phyloP scores from a whole-genome alignment of 1,139 yeast species.

The Suhomyces bokatorum region DNA sequence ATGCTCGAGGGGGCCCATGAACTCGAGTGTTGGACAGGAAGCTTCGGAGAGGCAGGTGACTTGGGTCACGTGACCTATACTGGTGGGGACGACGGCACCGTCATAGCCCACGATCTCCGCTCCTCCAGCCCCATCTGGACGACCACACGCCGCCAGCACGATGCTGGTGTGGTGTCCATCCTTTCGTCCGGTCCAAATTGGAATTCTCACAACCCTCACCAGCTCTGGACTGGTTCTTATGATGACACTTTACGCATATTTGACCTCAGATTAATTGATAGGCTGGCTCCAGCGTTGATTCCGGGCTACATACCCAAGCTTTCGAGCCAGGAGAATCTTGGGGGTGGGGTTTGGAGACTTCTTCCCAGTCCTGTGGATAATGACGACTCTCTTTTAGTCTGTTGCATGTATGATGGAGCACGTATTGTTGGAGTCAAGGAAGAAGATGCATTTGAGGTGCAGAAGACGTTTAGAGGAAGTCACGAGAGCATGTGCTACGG shows the following conservation, averaged over 20 bases:
- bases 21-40: conserved; percentile 89
- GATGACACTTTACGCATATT: conserved; percentile 74
- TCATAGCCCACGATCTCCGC: conserved; percentile 77
- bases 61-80: conserved; percentile 64
- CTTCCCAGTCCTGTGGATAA: conserved; percentile 54
- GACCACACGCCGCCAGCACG: conserved; percentile 61
- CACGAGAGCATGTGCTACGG: conserved; percentile 96
- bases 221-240: conserved; percentile 87
- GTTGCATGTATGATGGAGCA: conserved; percentile 98
- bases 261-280: conserved; percentile 64
- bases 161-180: conserved; percentile 87
- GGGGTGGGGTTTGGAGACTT: conserved; percentile 96
- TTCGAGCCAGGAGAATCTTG: conserved; percentile 51
- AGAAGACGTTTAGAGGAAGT: conserved; percentile 57
- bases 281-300: conserved; percentile 36
- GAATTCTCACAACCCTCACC: conserved; percentile 47
- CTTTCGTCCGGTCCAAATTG: conserved; percentile 47
- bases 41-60: conserved; percentile 61
- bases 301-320: conserved; percentile 52
- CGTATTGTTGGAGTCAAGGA: conserved; percentile 48
- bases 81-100: conserved; percentile 86
- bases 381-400: conserved; percentile 58
- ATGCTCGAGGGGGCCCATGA: conserved; percentile 46
- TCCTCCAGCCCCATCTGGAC: conserved; percentile 49
- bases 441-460: conserved; percentile 41